Base-by-base conservation (phyloP, 768 basidiomycete genomes). In the Cyclocybe cylindracea region DNA sequence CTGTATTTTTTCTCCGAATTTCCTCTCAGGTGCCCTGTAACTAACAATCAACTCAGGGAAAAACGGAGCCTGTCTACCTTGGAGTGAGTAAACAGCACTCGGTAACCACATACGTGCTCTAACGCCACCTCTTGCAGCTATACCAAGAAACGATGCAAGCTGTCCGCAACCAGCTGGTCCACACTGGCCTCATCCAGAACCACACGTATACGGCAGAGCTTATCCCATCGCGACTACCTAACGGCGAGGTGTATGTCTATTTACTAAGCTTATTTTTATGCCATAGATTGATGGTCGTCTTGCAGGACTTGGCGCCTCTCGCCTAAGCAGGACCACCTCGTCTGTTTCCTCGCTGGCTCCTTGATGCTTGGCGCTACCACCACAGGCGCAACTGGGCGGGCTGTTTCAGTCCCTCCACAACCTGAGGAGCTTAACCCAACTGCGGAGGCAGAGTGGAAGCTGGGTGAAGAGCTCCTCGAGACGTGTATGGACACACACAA, bases 301-400 rank as follows among this genome's bases (percentile, higher is more conserved):
- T 45, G 52, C 57, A 91, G 91, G 11, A 68, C 71, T 40, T 94
- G 89, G 90, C 77, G 78, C 14, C 69, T 87, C 24, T 73, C 76
- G 13, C 89, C 88, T 8, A 96, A 97, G 65, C 96, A 98, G 72
- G 96, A 98, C 64, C 95, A 98, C 65, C 83, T 98, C 16, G 94
- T 91, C 2, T 98, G 96, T 70, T 98, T 97, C 83, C 74, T 98
- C 39, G 93, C 86, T 39, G 96, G 94, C 1, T 89, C 90, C 0
- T 82, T 98, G 53, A 84, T 98, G 78, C 77, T 98, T 1, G 94
- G 96, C 24, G 89, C 93, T 8, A 87, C 86, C 0, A 84, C 79
- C 2, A 74, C 80, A 0, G 87, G 83, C 29, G 78, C 81, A 2
- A 58, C 72, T n/a, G 68, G 63, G 3, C 62, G 68, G 14, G 67